Evolutionary conservation across 345 rosid species (phyloP).

Genomic region (Hibiscus syriacus): DNA sequence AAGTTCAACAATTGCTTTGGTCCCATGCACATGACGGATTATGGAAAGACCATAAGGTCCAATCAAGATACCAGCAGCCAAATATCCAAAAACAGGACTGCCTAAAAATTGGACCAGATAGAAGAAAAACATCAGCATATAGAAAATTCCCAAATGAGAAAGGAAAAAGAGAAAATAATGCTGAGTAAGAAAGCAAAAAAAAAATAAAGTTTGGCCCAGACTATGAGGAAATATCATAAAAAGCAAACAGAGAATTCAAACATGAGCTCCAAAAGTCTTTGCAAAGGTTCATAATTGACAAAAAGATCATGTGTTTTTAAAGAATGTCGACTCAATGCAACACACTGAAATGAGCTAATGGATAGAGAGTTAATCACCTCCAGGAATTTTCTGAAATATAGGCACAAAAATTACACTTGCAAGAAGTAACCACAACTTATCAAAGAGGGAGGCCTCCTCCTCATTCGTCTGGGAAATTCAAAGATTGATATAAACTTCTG

Average conservation of each 20-base stretch:
- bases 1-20: constrained; percentile 97
- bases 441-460: constrained; percentile 95
- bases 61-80: constrained; percentile 98
- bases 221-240: constrained; percentile 1
- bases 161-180: neutral
- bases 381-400: constrained; percentile 93
- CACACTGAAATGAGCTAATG: neutral
- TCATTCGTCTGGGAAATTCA: constrained; percentile 60
- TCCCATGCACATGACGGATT: constrained; percentile 94
- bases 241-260: constrained; percentile 6
- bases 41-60: constrained; percentile 98
- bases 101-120: constrained; percentile 56
- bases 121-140: constrained; percentile 17
- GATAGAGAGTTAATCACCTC: constrained; percentile 45
- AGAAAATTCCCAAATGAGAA: constrained; percentile 4
- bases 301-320: neutral
- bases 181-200: neutral
- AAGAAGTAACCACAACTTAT: constrained; percentile 79
- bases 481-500: constrained; percentile 6
- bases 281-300: constrained; percentile 5
- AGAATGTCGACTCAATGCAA: neutral
- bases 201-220: neutral
- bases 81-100: constrained; percentile 97
- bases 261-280: neutral
- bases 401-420: constrained; percentile 99